Percentiles rank a stretch among this genome's conserved stretches.
These are phyloP conservation scores for Xylaria bambusicola DNA, from an alignment of 495 filamentous ascomycete species.

Conservation along the genomic window DNA sequence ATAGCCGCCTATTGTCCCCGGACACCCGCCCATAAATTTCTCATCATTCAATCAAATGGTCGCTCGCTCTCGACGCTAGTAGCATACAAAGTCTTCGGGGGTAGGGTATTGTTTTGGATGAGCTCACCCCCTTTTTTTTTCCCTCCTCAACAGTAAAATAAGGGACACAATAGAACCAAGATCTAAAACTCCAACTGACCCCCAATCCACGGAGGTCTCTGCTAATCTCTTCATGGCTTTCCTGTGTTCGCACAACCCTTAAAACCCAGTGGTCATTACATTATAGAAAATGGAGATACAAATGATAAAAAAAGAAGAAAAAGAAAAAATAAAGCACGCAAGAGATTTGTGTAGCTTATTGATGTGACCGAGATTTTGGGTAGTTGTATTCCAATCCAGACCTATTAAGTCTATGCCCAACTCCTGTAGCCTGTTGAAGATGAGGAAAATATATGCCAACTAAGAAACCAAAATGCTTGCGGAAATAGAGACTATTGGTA, in stretches of 20 bases:
- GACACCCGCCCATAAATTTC: not conserved
- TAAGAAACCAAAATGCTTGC: conserved; percentile 17
- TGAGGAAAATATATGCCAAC: conserved; percentile 12
- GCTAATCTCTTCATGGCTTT: conserved; percentile 31
- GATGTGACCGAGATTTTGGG: conserved; percentile 8
- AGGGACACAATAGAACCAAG: conserved; percentile 14
- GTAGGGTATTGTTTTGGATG: conserved; percentile 4
- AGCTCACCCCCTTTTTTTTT: too few species aligned
- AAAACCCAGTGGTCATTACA: conserved; percentile 32
- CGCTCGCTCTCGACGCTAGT: conserved; percentile 13
- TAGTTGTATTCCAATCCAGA: conserved; percentile 5
- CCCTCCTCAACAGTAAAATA: conserved; percentile 10
- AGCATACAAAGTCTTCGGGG: conserved; percentile 18
- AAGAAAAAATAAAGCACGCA: not conserved
- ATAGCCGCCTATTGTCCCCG: conserved; percentile 6
- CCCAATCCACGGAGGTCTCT: conserved; percentile 36
- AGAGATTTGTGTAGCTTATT: not conserved
- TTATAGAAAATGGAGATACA: conserved; percentile 23
- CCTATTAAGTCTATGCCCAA: conserved; percentile 9
- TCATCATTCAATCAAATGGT: not conserved
- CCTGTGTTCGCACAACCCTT: conserved; percentile 28
- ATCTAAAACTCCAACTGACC: not conserved
- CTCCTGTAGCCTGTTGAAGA: not conserved
- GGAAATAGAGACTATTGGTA: conserved; percentile 25
- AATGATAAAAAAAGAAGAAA: not conserved